Base-by-base conservation (phyloP, 805 yeast species). In the Teunomyces cretensis region DNA sequence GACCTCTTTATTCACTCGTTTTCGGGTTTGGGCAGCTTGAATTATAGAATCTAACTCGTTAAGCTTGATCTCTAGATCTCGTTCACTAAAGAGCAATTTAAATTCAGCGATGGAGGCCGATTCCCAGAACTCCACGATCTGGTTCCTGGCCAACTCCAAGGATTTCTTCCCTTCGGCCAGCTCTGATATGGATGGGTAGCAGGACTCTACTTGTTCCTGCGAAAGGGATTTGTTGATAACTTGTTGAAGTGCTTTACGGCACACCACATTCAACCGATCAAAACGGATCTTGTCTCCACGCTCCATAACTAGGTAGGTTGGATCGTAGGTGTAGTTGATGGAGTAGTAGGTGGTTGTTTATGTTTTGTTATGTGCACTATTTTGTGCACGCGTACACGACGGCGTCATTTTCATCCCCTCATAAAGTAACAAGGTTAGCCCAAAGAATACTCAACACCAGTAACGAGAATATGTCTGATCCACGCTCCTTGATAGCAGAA, bases 131-230 rank as follows among this genome's bases (percentile, higher is more conserved):
- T 70, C 67, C 13, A 72, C 65, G 9, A 82, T 75, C 52, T 81
- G 86, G 15, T 67, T 62, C 39, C 80, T 67, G 6, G 83, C 83
- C 19, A 72, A 70, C 15, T 69, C 68, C 9, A 81, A 60, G 3
- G 73, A 58, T 17, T 64, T 64, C 3, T 65, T 60, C 2, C 83
- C 84, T 17, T 68, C 72, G n/a, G 64, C 67, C 12, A 74, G 61
- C n/a, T 56, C 44, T 2, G 83, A 71, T 35, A 80, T 70, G 6
- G 64, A 60, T 2, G 87, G 87, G 55, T 78, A 83, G 55, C 86
- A 81, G 15, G 73, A 56, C 41, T 68, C 62, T 17, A 82, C 58
- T 48, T 78, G 78, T 11, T 81, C 84, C 45, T 71, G 62, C 17
- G 74, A 70, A 32, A 80, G 65, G 33, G 80, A 68, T 50, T 72